Base-by-base conservation (phyloP, 768 basidiomycete species). In the Russula abietina region DNA sequence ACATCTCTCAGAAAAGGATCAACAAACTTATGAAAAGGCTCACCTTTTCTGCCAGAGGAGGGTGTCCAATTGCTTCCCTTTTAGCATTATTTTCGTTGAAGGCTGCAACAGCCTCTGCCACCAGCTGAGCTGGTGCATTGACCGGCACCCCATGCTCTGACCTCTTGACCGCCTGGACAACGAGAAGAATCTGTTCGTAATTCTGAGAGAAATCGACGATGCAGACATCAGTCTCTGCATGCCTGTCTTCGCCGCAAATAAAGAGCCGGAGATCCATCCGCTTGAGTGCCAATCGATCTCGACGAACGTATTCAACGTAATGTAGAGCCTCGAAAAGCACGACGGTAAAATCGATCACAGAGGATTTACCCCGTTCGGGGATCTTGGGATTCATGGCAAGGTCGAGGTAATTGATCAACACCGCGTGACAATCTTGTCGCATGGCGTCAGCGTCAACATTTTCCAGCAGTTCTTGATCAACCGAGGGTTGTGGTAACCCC, bases 121-220 rank as follows among this genome's bases (percentile, higher is more conserved):
- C 33, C 24, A 57, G 45, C 32, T 57, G 56, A 57, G 56, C 56
- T 2, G 1, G 43, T 7, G 56, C 45, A 46, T 24, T 33, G 14
- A 33, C n/a, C 4, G 55, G 43, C 19, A n/a, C n/a, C n/a, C 33
- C 55, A 19, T 30, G 43, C 28, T 45, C 4, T 30, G 32, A 45
- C 41, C 43, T 56, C n/a, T 55, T 60, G 30, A 41, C 57, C 48
- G 59, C 58, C 52, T 59, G 58, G 22, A 64, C 30, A n/a, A 64
- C 26, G 36, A 64, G 58, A 36, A 64, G 43, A n/a, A 60, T 60
- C 4, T 60, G 28, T 2, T 30, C 5, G 28, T 5, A 30, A 19
- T 55, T 19, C n/a, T 45, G 51, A 43, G 19, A 11, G 28, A 10
- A n/a, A 55, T 60, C 45, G 1, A 64, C 2, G 9, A 64, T 39